These are phyloP conservation scores for Lipomyces chichibuensis DNA, from an alignment of 805 yeast genomes.

Conservation along the genomic window DNA sequence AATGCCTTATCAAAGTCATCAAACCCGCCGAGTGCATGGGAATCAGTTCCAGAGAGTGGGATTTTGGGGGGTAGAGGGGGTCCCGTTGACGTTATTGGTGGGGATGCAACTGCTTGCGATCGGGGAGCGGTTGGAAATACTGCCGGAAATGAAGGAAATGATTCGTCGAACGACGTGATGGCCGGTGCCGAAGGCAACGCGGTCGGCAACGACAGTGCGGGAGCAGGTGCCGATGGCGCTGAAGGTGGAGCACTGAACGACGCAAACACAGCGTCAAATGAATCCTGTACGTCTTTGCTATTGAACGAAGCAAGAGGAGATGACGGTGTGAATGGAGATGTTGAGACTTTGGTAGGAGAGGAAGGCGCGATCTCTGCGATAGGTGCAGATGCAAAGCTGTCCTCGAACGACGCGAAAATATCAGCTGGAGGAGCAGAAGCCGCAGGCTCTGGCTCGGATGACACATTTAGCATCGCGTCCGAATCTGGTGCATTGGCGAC, in stretches of 20 bases:
- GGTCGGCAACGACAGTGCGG: conserved; percentile 2
- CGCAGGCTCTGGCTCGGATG: conserved; percentile 24
- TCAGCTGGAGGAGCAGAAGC: conserved; percentile 41
- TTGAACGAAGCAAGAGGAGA: conserved; percentile 47
- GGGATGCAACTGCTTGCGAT: background rate
- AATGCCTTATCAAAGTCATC: conserved; percentile 42
- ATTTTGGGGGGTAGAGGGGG: conserved; percentile 31
- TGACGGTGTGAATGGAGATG: conserved; percentile 58
- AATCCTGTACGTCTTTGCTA: conserved; percentile 15
- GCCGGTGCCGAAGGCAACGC: background rate
- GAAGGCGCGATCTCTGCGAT: conserved; percentile 18
- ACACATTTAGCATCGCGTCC: conserved; percentile 16
- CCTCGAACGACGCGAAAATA: conserved; percentile 17
- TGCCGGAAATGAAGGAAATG: conserved; percentile 12
- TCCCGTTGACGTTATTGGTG: conserved; percentile 33
- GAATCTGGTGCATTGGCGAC: conserved; percentile 14
- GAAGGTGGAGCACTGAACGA: conserved; percentile 39
- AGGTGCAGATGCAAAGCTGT: conserved; percentile 26
- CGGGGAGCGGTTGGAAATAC: conserved; percentile 21
- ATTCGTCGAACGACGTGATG: conserved; percentile 4
- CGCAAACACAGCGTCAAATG: conserved; percentile 50
- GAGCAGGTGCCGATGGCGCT: conserved; percentile 8
- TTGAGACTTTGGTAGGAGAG: conserved; percentile 51
- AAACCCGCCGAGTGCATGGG: conserved; percentile 10
- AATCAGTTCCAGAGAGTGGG: conserved; percentile 14